Evolutionary conservation across 192 early-diverging fungal genomes (phyloP), one percentile per base, ranked within the genome.

Genomic region (Backusella westeae): DNA sequence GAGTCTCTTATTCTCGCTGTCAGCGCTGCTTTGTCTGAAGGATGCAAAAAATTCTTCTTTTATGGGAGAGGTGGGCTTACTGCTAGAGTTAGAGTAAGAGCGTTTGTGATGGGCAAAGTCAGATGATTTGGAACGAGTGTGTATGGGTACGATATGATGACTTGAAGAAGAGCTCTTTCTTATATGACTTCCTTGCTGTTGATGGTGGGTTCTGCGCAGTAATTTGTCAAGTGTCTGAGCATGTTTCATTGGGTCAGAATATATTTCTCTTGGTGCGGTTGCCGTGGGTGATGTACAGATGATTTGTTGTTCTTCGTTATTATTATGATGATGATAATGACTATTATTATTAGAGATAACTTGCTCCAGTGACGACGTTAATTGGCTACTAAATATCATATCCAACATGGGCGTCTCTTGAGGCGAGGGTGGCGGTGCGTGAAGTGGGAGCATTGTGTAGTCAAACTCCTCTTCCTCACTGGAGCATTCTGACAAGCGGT

Each of bases 371-470:
- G 72, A 73, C 12, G 73, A 38, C 44, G 46, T 38, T 23, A 75
- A 49, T 53, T 59, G 67, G 4, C 65, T 69, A 2, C 42, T 34
- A 75, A 80, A 80, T 36, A 80, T 39, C 7, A 74, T 59, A 29
- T 80, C 78, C 23, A 80, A 69, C 63, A 80, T 49, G 8, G 78
- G 75, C 17, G 78, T 74, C 5, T 80, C 78, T 72, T 80, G 78
- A 1, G 78, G 78, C 29, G 78, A 80, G 26, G 78, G 78, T 7
- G 78, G 78, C 9, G 78, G 78, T 21, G 78, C 78, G 26, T 67
- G 68, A 6, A 75, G 78, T 23, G 63, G 74, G 15, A 73, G 35
- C 34, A 68, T 49, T 41, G 35, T 29, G 29, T 52, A 65, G 39
- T 73, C 71, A 73, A 52, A 78, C 34, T 67, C 42, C 36, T 72